Conservation (phyloP, 345 rosid genomes). For the Angophora floribunda region DNA sequence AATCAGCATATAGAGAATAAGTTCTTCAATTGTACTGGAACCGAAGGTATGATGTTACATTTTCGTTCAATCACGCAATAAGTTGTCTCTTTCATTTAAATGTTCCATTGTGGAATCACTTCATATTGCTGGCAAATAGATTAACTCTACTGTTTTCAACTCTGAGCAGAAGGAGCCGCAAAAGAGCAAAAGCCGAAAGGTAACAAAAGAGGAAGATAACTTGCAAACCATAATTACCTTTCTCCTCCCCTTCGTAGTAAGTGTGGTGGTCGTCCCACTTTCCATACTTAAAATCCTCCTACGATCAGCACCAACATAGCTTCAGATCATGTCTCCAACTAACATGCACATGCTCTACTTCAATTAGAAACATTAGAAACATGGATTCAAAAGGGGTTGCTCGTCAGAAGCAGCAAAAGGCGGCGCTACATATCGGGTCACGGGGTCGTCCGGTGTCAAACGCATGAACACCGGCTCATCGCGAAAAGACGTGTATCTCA, state of each 20-base stretch:
- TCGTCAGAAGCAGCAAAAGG: background rate
- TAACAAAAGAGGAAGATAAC: background rate
- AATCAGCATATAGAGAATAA: background rate
- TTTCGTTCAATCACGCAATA: background rate
- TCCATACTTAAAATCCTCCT: slow-evolving; percentile 85
- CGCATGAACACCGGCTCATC: background rate
- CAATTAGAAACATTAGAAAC: background rate
- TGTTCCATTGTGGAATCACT: background rate
- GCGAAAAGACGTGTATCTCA: background rate
- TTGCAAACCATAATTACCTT: slow-evolving; percentile 3
- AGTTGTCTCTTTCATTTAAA: background rate
- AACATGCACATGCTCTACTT: background rate
- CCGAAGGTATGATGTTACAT: background rate
- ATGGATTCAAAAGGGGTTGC: background rate
- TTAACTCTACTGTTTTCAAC: background rate
- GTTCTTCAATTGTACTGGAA: background rate
- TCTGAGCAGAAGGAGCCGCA: background rate
- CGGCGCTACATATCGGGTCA: background rate
- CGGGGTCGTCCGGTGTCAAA: background rate
- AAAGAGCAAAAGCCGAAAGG: background rate
- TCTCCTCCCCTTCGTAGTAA: slow-evolving; percentile 56
- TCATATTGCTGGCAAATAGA: background rate
- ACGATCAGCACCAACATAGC: background rate
- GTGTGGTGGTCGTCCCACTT: slow-evolving; percentile 82
- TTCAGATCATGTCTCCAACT: background rate